These are phyloP conservation scores for Asterophora lycoperdoides DNA, from an alignment of 768 basidiomycete species.

Conservation along the genomic window DNA sequence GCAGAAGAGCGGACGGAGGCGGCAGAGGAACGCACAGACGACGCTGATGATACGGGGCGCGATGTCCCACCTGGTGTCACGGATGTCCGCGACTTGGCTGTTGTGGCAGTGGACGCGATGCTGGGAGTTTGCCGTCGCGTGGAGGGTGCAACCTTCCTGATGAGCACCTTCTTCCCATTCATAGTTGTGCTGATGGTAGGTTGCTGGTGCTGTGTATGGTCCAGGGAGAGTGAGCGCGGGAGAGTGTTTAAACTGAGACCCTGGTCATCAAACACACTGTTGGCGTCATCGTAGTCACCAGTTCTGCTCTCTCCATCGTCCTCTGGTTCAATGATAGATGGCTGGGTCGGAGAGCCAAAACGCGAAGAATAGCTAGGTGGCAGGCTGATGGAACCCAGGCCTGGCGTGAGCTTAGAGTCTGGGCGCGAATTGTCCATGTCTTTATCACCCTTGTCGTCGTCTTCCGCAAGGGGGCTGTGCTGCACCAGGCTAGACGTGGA, in stretches of 20 bases:
- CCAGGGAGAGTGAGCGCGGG: slow-evolving; percentile 10
- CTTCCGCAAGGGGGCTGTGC: slow-evolving; percentile 2
- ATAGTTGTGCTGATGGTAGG: background rate
- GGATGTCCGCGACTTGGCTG: background rate
- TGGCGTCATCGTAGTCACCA: slow-evolving; percentile 7
- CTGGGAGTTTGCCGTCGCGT: background rate
- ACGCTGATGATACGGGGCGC: slow-evolving; percentile 28
- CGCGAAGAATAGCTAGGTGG: slow-evolving; percentile 11
- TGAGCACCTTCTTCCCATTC: slow-evolving; percentile 7
- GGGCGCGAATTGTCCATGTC: slow-evolving; percentile 42
- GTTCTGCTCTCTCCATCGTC: slow-evolving; percentile 8
- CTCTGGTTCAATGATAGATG: slow-evolving; percentile 24
- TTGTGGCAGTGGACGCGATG: background rate
- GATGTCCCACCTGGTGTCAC: background rate
- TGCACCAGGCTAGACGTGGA: slow-evolving; percentile 22
- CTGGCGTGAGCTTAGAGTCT: slow-evolving; percentile 71
- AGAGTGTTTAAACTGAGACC: background rate
- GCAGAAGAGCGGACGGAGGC: slow-evolving; percentile 21
- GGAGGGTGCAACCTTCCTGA: slow-evolving; percentile 11
- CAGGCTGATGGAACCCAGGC: slow-evolving; percentile 17
- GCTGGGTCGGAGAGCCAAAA: slow-evolving; percentile 15
- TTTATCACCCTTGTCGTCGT: slow-evolving; percentile 19
- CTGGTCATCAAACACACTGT: slow-evolving; percentile 1
- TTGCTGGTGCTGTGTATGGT: slow-evolving; percentile 9
- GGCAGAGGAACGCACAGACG: slow-evolving; percentile 28